Conservation (phyloP, 352 stramenopile species). For the Globisporangium acanthophoron region DNA sequence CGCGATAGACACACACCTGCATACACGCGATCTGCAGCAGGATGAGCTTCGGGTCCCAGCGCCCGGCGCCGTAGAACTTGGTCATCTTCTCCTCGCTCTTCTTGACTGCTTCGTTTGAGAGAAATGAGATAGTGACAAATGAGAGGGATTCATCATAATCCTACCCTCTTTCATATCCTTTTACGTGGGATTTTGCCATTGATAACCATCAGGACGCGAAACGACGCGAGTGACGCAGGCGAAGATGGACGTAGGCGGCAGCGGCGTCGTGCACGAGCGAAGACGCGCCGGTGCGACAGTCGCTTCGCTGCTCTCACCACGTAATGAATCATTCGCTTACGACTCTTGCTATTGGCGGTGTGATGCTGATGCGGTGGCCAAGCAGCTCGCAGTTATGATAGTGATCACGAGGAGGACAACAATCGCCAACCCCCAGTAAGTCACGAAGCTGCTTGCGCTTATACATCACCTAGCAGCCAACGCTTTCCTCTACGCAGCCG, state of each 20-base stretch:
- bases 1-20: conserved; percentile 44
- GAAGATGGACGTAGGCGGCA: background rate
- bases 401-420: conserved; percentile 21
- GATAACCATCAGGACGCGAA: conserved; percentile 5
- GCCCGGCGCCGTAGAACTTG: conserved; percentile 76
- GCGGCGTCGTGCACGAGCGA: conserved; percentile 1
- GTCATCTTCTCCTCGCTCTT: conserved; percentile 43
- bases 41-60: conserved; percentile 87
- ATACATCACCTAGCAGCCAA: background rate
- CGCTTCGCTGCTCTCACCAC: background rate
- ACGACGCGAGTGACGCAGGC: conserved; percentile 9
- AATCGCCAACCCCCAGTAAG: background rate
- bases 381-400: conserved; percentile 1
- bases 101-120: background rate
- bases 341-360: background rate
- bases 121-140: background rate
- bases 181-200: background rate
- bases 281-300: conserved; percentile 4
- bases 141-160: background rate
- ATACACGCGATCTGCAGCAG: conserved; percentile 83
- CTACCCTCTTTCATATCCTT: background rate
- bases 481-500: background rate
- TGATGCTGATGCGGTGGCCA: background rate
- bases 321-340: background rate
- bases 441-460: background rate